Base-by-base conservation (phyloP, 2,329 filamentous ascomycete genomes). In the Penicillium sp. region DNA sequence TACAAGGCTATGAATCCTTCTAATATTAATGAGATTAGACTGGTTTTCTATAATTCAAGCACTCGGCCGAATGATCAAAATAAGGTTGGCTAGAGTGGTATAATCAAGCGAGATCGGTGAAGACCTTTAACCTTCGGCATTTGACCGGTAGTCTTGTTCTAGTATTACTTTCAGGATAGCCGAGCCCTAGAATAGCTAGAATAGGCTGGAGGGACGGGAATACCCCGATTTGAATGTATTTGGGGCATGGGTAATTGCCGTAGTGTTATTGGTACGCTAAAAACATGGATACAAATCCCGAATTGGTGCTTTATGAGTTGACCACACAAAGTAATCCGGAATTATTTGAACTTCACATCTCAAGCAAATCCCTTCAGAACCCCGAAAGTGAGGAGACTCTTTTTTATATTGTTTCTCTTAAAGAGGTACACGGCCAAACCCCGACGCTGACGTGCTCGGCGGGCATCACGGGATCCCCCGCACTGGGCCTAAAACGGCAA, bases 381-480 rank as follows among this genome's bases (percentile, higher is more conserved):
- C 40, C 25, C 30, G 30, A 11, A 6, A 37, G 25, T 22, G 5
- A n/a, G 17, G 11, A 31, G 10, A 11, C 6, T 28, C 6, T 28
- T 3, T 31, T 46, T 17, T 10, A 19, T 46, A 31, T 12, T 26
- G 9, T 6, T 31, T 46, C n/a, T 30, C 11, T 11, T 9, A 14
- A 10, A 26, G 7, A 48, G 28, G 19, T 14, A 33, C 28, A 40
- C 30, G 22, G 37, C 58, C 63, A 67, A 67, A 69, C 51, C 56
- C 67, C 62, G 63, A 50, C 48, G 57, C 53, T 70, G 67, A 67
- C 67, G 67, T 70, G 67, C 63, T 71, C 64, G 56, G 41, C 4
- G 7, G 9, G 9, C 17, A 62, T 72, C 69, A 72, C 68, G 64
- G 61, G 69, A 64, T 61, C 58, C 61, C 60, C 63, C 60, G 62